Conservation (phyloP, 352 stramenopile genomes). For the Pythium utonaiense region DNA sequence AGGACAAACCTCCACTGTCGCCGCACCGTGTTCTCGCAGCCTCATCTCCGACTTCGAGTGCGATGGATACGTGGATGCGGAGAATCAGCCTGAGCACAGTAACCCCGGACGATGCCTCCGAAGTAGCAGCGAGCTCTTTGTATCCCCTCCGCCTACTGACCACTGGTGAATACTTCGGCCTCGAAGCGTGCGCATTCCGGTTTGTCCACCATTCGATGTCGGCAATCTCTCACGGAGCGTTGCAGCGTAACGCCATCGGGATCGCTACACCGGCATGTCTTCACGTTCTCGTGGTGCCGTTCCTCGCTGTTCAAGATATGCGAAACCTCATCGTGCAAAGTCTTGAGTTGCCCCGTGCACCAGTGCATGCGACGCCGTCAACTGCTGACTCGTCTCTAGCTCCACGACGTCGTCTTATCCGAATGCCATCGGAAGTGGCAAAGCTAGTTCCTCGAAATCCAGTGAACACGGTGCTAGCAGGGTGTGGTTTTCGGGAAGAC, state of each 20-base stretch:
- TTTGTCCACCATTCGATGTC: constrained; percentile 35
- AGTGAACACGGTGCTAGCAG: background rate
- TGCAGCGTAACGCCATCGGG: constrained; percentile 47
- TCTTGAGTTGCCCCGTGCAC: background rate
- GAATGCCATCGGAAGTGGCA: background rate
- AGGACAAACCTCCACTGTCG: background rate
- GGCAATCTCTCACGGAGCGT: constrained; percentile 32
- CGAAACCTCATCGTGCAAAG: constrained; percentile 2
- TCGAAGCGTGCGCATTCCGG: constrained; percentile 41
- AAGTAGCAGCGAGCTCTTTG: background rate
- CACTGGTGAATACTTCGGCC: constrained; percentile 40
- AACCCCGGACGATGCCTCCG: background rate
- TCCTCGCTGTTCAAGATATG: constrained; percentile 30
- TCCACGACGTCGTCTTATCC: constrained; percentile 3
- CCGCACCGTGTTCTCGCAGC: background rate
- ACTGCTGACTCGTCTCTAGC: constrained; percentile 9
- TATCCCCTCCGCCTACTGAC: constrained; percentile 31
- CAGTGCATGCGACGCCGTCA: background rate
- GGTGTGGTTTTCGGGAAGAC: constrained; percentile 17
- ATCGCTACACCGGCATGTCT: constrained; percentile 33
- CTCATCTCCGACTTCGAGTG: no score
- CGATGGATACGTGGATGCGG: constrained; percentile 7
- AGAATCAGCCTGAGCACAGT: constrained; percentile 17
- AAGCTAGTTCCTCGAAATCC: background rate
- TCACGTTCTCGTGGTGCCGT: constrained; percentile 37